Evolutionary conservation across 768 basidiomycete species (phyloP), one percentile per base, ranked within the genome.

Genomic region (Russula vinacea): DNA sequence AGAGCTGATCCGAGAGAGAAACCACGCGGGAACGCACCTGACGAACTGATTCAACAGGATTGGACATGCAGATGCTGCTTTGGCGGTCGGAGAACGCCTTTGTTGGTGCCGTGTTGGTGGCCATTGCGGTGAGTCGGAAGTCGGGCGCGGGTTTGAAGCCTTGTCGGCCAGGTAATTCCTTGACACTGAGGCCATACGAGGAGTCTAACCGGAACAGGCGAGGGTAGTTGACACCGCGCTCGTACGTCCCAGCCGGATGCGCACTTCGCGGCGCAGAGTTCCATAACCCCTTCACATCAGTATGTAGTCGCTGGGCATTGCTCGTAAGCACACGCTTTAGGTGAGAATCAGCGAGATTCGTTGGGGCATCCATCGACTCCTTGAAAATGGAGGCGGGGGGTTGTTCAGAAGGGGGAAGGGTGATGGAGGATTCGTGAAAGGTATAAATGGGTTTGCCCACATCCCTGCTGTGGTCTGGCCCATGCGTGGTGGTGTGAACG

Each of bases 221-320:
- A 1, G 64, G 64, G 29, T 56, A 65, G 22, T 56, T 56, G 55
- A 56, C 40, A 29, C 64, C 26, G 26, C 64, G 64, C 24, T 61
- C 64, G 47, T 65, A 65, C 19, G 55, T 22, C 35, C 49, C 64
- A 35, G 35, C 24, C 22, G 64, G 64, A 53, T 65, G 64, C n/a
- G 64, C 64, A 61, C 64, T 65, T 52, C 64, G 64, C 19, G 64
- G 64, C 13, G 64, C 64, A n/a, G 64, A 56, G 42, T 49, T 51
- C 64, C 64, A 65, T n/a, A 65, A 24, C 26, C 64, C 64, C 29
- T 61, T 65, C 40, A 61, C 42, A 7, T 65, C 50, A n/a, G 64
- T 65, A 33, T 65, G 64, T 26, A 61, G 58, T 26, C 64, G 58
- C 33, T 60, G 64, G 14, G 40, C 24, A 33, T 65, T 60, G 49